Evolutionary conservation across 2,329 filamentous ascomycete species (phyloP), one percentile per base, ranked within the genome.

Genomic region (Penicillium thymicola): DNA sequence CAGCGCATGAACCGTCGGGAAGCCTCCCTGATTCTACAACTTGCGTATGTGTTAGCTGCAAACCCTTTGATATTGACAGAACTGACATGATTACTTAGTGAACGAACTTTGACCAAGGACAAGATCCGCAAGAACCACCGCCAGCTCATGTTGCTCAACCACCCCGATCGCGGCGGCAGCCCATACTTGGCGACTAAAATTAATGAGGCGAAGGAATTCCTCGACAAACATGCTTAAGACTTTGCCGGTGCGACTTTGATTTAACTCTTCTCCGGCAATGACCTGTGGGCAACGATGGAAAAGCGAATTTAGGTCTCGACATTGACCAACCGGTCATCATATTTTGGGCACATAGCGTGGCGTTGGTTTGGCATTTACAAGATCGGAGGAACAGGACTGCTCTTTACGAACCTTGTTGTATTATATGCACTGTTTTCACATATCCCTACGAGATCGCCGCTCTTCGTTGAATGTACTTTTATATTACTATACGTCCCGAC

Each of bases 121-220:
- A 94, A 96, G 72, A 81, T 99, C 68, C 90, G 94, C 72, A 97
- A 97, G 79, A 91, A 92, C 67, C 94, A 99, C 78, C 88, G 94
- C 62, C 91, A 88, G 53, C 85, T 97, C 65, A 99, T 99, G 93
- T 85, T 99, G 55, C 82, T 96, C 64, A 99, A 99, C 81, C 94
- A 99, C 76, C 94, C 94, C 62, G 94, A 99, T 81, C 89, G 94
- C 71, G 94, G 94, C 64, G 94, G 94, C 38, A 97, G 92, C 72
- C 94, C 94, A 8, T 99, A 97, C 73, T 79, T 99, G 43, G 94
- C 94, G 14, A 97, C 92, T 52, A 99, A 99, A 77, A 89, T 99
- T 72, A 99, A 99, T 78, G 94, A 99, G 76, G 94, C 94, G 38
- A 99, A 99, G 77, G 93, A 97, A 74, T 85, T 97, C 61, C 74